phyloP scores from a whole-genome alignment of 257 asterid species.

The Voacanga thouarsii region DNA sequence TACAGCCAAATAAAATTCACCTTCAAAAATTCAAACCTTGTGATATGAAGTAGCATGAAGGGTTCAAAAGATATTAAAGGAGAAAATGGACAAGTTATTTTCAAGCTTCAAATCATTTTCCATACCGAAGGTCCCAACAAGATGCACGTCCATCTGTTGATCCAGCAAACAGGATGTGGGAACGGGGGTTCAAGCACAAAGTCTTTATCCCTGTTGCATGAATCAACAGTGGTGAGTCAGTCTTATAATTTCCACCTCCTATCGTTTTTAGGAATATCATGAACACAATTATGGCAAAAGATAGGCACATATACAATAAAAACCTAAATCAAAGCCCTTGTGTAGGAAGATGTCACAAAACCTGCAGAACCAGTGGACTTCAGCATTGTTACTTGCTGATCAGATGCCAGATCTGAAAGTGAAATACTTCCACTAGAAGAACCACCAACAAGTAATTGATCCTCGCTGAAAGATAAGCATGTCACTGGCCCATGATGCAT shows the following conservation, averaged over 20 bases:
- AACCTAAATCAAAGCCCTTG: neutral
- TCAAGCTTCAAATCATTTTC: neutral
- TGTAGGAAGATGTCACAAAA: conserved; percentile 19
- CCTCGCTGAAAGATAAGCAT: conserved; percentile 69
- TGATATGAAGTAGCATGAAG: neutral
- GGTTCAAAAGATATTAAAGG: neutral
- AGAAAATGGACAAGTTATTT: neutral
- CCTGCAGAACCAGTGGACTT: conserved; percentile 62
- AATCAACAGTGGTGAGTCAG: neutral
- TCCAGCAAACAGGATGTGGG: conserved; percentile 69
- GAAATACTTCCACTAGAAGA: conserved; percentile 82
- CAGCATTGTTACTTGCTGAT: conserved; percentile 66
- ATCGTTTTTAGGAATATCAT: neutral
- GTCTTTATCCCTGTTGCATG: conserved; percentile 54
- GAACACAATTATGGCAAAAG: neutral
- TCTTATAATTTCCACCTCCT: neutral
- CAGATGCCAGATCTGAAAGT: conserved; percentile 84
- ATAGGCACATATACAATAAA: neutral
- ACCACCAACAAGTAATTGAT: conserved; percentile 79
- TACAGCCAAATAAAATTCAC: neutral
- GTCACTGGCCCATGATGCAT: conserved; percentile 83
- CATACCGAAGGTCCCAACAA: conserved; percentile 91
- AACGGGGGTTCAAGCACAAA: conserved; percentile 60
- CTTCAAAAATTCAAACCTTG: neutral
- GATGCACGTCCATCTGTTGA: conserved; percentile 74